Evolutionary conservation across 495 filamentous ascomycete genomes (phyloP).

Genomic region (Podospora tetraspora): DNA sequence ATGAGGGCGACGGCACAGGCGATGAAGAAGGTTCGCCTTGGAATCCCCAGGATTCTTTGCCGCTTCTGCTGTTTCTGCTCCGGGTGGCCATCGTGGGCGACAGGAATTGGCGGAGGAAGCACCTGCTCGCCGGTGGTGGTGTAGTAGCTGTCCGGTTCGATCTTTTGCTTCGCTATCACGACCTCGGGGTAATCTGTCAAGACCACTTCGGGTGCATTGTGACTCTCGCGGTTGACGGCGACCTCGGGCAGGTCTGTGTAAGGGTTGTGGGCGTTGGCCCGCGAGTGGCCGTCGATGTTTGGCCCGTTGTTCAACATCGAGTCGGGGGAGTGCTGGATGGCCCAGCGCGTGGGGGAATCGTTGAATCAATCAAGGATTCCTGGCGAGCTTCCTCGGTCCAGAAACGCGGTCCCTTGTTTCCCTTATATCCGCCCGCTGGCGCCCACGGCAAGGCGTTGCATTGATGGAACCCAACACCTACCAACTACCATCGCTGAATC

Average conservation of each 20-base stretch:
- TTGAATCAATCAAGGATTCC: not conserved
- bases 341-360: not conserved
- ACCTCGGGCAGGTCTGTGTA: conserved; percentile 2
- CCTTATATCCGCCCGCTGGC: not conserved
- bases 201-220: not conserved
- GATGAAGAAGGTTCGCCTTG: not conserved
- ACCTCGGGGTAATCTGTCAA: not conserved
- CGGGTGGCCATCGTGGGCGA: not conserved
- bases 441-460: not conserved
- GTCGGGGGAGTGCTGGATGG: not conserved
- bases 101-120: not conserved
- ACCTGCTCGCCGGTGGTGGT: not conserved
- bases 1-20: not conserved
- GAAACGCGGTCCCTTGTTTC: not conserved
- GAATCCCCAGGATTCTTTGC: not conserved
- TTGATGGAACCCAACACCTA: not conserved
- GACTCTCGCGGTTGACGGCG: not conserved
- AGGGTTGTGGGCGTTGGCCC: not conserved
- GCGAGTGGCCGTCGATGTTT: not conserved
- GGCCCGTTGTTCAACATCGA: not conserved
- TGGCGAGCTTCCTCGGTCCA: not conserved
- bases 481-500: not conserved
- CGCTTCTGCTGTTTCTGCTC: not conserved
- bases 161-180: not conserved
- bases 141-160: not conserved